Conservation (phyloP, 257 asterid genomes). For the Nicotiana obtusifolia region DNA sequence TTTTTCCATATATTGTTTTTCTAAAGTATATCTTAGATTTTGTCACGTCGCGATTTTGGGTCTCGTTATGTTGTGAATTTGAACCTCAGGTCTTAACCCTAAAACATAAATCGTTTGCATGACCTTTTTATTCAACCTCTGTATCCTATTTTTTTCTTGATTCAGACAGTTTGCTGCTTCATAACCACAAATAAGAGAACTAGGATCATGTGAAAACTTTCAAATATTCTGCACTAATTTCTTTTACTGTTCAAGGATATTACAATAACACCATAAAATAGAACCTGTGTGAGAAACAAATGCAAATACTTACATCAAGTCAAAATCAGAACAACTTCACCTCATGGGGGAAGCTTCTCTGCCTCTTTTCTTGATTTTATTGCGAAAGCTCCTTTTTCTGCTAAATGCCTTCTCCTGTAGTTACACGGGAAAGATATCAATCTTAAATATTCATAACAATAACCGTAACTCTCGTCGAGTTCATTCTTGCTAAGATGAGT, state of each 20-base stretch:
- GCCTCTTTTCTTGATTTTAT: slow-evolving; percentile 83
- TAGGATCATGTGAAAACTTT: not conserved
- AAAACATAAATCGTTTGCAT: not conserved
- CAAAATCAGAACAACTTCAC: slow-evolving; percentile 6
- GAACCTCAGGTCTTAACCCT: no score
- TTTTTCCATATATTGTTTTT: not conserved
- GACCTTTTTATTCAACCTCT: not conserved
- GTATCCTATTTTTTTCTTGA: not conserved
- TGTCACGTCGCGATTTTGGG: no score
- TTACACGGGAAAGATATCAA: slow-evolving; percentile 7
- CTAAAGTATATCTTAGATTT: not conserved
- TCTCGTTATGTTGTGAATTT: not conserved
- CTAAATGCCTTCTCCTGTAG: slow-evolving; percentile 91
- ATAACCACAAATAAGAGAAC: not conserved
- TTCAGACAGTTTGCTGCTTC: not conserved
- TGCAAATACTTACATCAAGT: not conserved
- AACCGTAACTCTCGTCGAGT: not conserved
- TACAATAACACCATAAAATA: not conserved
- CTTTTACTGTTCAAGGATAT: not conserved
- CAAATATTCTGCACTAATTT: not conserved
- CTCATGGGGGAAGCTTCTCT: slow-evolving; percentile 10
- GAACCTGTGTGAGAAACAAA: not conserved
- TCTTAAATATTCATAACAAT: not conserved
- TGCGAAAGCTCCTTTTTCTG: slow-evolving; percentile 90
- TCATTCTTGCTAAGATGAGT: not conserved